Base-by-base conservation (phyloP, 257 asterid genomes). In the Solanum pinnatisectum region DNA sequence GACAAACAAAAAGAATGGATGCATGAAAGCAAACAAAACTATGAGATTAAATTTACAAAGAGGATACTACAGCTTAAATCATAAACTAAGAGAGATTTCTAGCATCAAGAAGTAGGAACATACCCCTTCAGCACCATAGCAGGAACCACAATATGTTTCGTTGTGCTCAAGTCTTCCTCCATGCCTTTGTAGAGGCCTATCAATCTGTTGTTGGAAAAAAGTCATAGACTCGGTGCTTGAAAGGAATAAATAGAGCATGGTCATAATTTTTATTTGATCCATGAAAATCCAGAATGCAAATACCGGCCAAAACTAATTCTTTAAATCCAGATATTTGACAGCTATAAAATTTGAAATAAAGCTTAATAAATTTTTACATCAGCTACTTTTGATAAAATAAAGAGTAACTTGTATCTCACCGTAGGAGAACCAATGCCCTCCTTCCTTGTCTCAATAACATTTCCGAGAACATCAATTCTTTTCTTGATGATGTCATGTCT, bases 61-160 rank as follows among this genome's bases (percentile, higher is more conserved):
- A 10, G 44, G n/a, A 82, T 49, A 81, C 44, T 32, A 81, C 56
- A 49, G 42, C 42, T 81, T 82, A 49, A 30, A 49, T 49, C 40
- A 82, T 52, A 30, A 82, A 18, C 42, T 82, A 32, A 10, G 27
- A 82, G 20, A 81, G 85, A 82, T 49, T 49, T 82, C 70, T 32
- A 82, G 70, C 70, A 82, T 13, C 23, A 32, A 20, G 20, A 56
- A 74, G 74, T 76, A 90, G 92, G 83, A 72, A 78, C 90, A 79
- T 92, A 97, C 99, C 95, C 52, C 77, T 95, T 97, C 99, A 88
- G 99, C 95, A 88, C 99, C 99, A 90, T 90, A 97, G 91, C 99
- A 97, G 36, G 99, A 97, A 87, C 99, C 99, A 85, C 99, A 97
- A 71, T 97, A 97, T n/a, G 99, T 97, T 89, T 96, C 99, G 16